These are phyloP conservation scores for Sarcodon sp. DNA, from an alignment of 768 basidiomycete genomes.

Conservation along the genomic window DNA sequence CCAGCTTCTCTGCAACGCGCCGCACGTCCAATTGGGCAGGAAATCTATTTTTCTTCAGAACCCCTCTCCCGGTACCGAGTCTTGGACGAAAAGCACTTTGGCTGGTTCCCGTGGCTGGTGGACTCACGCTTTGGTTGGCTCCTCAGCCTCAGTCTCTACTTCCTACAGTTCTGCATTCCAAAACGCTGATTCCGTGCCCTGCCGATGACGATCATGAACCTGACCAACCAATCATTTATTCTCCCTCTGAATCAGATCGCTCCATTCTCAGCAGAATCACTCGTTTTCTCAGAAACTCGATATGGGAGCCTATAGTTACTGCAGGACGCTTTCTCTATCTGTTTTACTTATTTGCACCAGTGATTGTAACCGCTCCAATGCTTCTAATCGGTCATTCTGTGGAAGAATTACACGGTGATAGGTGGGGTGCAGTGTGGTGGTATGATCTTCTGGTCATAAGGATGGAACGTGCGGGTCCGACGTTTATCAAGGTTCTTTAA, in stretches of 20 bases:
- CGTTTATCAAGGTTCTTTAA: conserved; percentile 76
- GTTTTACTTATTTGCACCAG: conserved; percentile 75
- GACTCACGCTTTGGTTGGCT: conserved; percentile 34
- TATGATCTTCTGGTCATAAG: conserved; percentile 76
- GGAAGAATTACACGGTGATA: conserved; percentile 49
- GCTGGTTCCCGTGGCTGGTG: conserved; percentile 45
- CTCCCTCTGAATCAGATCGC: conserved; percentile 49
- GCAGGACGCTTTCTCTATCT: conserved; percentile 75
- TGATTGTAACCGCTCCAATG: conserved; percentile 77
- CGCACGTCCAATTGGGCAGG: conserved; percentile 4
- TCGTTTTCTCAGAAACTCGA: conserved; percentile 34
- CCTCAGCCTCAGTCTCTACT: conserved; percentile 28
- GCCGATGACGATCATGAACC: conserved; percentile 9
- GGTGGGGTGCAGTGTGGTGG: conserved; percentile 97
- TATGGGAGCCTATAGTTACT: conserved; percentile 84
- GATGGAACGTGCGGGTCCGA: conserved; percentile 94
- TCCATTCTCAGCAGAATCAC: conserved; percentile 31
- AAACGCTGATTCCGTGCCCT: conserved; percentile 32
- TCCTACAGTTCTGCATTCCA: conserved; percentile 36
- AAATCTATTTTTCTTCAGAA: conserved; percentile 16
- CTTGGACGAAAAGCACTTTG: conserved; percentile 26
- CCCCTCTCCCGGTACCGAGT: conserved; percentile 16
- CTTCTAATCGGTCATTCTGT: conserved; percentile 54
- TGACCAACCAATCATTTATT: conserved; percentile 30
- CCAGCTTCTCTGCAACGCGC: conserved; percentile 4